Evolutionary conservation across 2,329 filamentous ascomycete species (phyloP), one percentile per base, ranked within the genome.

Genomic region (Cladophialophora carrionii): DNA sequence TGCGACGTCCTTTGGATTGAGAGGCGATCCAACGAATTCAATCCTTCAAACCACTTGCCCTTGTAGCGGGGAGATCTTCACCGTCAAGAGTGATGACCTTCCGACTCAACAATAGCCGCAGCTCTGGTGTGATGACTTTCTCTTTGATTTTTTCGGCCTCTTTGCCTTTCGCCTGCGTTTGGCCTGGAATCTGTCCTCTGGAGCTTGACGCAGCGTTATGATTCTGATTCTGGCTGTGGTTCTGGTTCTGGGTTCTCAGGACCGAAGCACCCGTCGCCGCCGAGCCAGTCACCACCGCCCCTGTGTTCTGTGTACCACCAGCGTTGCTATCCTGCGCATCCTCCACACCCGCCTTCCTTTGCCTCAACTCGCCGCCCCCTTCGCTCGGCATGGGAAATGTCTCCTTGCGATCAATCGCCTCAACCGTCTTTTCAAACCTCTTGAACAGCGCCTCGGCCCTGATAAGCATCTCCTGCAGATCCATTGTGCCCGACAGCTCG

Each of bases 401-500:
- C 58, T 89, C 84, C 77, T 95, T 96, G 79, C 95, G 94, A 77
- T 99, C 96, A 41, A 96, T 89, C 0, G 91, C 90, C 73, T 98
- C 92, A 10, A 99, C 90, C 1, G 91, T 89, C 52, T 92, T 86
- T 73, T 96, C 89, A 78, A 96, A 99, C 57, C 90, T 88, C 68
- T 87, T 87, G 82, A 96, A 99, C 2, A 99, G 85, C 0, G 88
- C 85, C 78, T 99, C 95, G 10, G 95, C 95, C 34, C 93, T 87
- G 65, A 96, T 87, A 20, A 98, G 85, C 0, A 92, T 96, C 0
- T 89, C 89, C 59, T 92, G 85, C 0, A 99, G 85, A 71, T 99
- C 95, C 74, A 99, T 98, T 1, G 90, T 96, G 69, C 90, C 90
- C 4, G 92, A 96, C 0, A 99, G 85, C 76, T 99, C 95, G 74